Percentiles rank a stretch among this genome's conserved stretches.
phyloP scores from a whole-genome alignment of 345 rosid species.

The Populus tremula region DNA sequence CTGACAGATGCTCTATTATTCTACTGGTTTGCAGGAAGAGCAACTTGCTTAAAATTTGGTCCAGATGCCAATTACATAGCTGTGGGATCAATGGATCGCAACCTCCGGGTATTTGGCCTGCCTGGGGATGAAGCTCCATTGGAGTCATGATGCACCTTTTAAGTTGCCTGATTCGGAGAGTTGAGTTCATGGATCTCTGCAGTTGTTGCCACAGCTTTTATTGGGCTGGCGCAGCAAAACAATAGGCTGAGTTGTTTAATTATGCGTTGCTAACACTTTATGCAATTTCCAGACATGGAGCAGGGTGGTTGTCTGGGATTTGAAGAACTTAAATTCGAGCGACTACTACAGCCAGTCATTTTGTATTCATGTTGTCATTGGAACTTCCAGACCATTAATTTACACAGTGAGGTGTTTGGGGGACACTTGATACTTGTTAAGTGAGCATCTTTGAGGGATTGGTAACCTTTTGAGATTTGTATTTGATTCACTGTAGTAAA shows the following conservation, averaged over 20 bases:
- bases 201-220: background rate
- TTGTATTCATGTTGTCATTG: slow-evolving; percentile 4
- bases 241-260: background rate
- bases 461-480: background rate
- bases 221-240: background rate
- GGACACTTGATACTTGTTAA: background rate
- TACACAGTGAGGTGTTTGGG: background rate
- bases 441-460: background rate
- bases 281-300: slow-evolving; percentile 1
- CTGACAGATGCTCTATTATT: background rate
- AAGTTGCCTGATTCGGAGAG: background rate
- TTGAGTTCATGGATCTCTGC: background rate
- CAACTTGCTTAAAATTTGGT: slow-evolving; percentile 74
- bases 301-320: background rate
- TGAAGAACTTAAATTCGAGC: slow-evolving; percentile 8
- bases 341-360: background rate
- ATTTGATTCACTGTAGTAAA: background rate
- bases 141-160: slow-evolving; percentile 39
- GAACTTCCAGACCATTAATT: slow-evolving; percentile 1
- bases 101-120: slow-evolving; percentile 74
- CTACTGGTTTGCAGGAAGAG: slow-evolving; percentile 49
- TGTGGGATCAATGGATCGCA: slow-evolving; percentile 92
- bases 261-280: background rate
- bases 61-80: slow-evolving; percentile 74
- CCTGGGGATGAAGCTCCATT: slow-evolving; percentile 45